These are phyloP conservation scores for Mimosa pudica DNA, from an alignment of 306 rosid species.

Conservation along the genomic window DNA sequence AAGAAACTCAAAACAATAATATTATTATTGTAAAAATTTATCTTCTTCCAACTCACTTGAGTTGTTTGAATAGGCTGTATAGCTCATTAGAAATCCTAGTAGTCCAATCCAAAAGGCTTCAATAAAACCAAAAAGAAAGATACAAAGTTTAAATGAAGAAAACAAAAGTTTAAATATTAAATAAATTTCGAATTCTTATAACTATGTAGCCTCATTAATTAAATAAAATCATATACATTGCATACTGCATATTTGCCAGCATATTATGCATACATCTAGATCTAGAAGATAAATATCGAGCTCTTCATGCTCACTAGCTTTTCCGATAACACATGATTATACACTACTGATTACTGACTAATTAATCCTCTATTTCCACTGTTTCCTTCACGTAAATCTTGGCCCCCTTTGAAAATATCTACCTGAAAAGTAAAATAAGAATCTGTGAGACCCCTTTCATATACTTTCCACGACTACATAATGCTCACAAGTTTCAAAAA, in stretches of 20 bases:
- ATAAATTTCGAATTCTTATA: background rate
- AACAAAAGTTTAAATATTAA: background rate
- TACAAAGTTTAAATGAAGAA: background rate
- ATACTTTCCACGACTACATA: too few species aligned
- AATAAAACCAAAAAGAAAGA: background rate
- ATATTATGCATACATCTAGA: background rate
- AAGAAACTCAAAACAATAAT: background rate
- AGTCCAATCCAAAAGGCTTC: background rate
- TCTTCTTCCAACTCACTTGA: background rate
- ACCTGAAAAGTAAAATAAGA: conserved; percentile 49
- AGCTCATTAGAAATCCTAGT: background rate
- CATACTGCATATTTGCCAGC: background rate
- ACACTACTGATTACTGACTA: background rate
- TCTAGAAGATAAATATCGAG: background rate
- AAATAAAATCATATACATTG: background rate
- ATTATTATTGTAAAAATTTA: background rate
- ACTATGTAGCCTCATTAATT: background rate
- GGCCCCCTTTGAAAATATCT: conserved; percentile 45
- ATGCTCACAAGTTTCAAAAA: background rate
- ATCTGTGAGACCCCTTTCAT: background rate
- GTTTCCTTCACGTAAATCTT: conserved; percentile 45
- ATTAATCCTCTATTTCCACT: conserved; percentile 28
- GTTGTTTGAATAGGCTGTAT: background rate
- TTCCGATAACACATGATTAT: conserved; percentile 15
- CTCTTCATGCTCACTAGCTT: background rate